Percentiles rank a stretch among this genome's conserved stretches.
Evolutionary conservation across 768 basidiomycete genomes (phyloP).

Genomic region (Termitomyces sp.): DNA sequence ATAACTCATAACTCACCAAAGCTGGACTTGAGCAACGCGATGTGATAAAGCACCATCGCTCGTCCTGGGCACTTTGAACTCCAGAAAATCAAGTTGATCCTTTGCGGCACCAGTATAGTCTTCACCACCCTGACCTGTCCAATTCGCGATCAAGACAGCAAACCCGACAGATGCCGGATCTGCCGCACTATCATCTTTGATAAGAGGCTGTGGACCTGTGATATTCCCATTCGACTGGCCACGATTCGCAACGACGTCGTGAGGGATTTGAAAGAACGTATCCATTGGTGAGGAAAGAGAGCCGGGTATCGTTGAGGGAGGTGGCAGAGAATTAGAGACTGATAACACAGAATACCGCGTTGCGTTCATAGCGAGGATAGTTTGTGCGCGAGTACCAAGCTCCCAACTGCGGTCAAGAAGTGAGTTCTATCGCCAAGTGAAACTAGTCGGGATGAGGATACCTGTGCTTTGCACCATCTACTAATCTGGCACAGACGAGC

Average conservation of each 20-base stretch:
- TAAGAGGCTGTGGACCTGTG: constrained; percentile 52
- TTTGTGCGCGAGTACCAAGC: constrained; percentile 48
- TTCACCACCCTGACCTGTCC: constrained; percentile 38
- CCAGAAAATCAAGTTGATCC: constrained; percentile 62
- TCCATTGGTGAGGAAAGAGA: constrained; percentile 31
- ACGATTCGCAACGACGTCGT: constrained; percentile 43
- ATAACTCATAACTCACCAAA: constrained; percentile 46
- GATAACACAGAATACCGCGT: constrained; percentile 42
- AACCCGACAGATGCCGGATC: constrained; percentile 82
- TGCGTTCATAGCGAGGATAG: constrained; percentile 41
- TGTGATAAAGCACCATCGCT: constrained; percentile 81
- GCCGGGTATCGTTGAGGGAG: constrained; percentile 27
- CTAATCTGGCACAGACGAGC: constrained; percentile 29
- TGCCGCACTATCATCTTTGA: constrained; percentile 54
- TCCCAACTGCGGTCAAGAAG: constrained; percentile 39
- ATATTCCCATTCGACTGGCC: constrained; percentile 34
- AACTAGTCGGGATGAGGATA: constrained; percentile 11
- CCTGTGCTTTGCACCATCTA: constrained; percentile 33
- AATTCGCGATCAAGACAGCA: constrained; percentile 55
- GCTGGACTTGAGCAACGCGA: constrained; percentile 58
- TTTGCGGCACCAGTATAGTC: constrained; percentile 60
- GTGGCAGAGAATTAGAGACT: constrained; percentile 26
- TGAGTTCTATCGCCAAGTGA: neutral
- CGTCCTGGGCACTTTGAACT: constrained; percentile 54
- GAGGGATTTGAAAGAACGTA: constrained; percentile 55